Evolutionary conservation across 1,284 basidiomycete genomes (phyloP), one percentile per base, ranked within the genome.

Genomic region (Marasmius fiardii): DNA sequence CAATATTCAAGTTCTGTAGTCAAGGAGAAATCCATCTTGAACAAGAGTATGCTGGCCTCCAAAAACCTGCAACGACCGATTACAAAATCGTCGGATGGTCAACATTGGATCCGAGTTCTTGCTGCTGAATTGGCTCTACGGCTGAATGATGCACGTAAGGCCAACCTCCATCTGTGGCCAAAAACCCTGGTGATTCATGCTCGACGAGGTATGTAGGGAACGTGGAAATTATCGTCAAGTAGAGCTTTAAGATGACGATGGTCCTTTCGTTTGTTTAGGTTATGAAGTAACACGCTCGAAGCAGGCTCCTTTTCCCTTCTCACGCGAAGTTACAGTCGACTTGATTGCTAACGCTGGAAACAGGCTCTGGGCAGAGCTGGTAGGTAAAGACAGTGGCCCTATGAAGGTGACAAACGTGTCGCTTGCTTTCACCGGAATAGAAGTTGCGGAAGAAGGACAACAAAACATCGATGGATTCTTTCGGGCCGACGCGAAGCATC

Each of bases 1-100:
- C 33, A 49, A 57, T 41, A 8, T 23, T 41, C 62, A 61, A 34
- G 26, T 60, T 41, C 3, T 33, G 35, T 63, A 92, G 95, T 97
- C 45, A 95, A 93, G 67, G 90, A 93, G 64, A 93, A 94, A 68
- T 80, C 89, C 2, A 76, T 81, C 0, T 75, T 89, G 39, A 86
- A 82, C 60, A 97, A 97, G 74, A 94, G 91, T 61, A 98, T 98
- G 95, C 75, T 94, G 52, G 93, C 93, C 0, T 89, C 92, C 10
- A 98, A 98, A 70, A 97, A 96, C 65, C 82, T 96, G 21, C 85
- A 88, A 0, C 84, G 86, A 21, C 82, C 88, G 1, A 86, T 97
- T 34, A 88, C 79, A 1, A 87, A 84, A 35, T 72, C 81, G 11
- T 75, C 82, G 5, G 87, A 95, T 62, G 93, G 92, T 0, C 77